Percentiles rank a stretch among this genome's conserved stretches.
These are phyloP conservation scores for Phoma herbarum DNA, from an alignment of 2,329 filamentous ascomycete species.

Conservation along the genomic window DNA sequence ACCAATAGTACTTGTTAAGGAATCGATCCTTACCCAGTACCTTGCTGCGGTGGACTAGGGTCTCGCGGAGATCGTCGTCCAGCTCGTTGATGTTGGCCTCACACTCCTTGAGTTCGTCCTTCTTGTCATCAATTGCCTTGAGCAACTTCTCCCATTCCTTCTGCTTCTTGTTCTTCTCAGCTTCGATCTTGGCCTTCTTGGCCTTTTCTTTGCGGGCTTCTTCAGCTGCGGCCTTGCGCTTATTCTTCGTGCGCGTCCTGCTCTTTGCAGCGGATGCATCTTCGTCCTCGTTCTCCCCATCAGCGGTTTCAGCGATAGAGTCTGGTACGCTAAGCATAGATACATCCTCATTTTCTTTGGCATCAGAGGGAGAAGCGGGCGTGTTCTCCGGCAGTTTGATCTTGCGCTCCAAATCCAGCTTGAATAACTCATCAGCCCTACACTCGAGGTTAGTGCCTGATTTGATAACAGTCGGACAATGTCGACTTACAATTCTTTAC, in stretches of 20 bases:
- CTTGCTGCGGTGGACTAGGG: conserved; percentile 88
- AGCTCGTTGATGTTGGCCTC: conserved; percentile 86
- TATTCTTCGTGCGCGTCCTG: conserved; percentile 67
- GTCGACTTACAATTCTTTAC: conserved; percentile 66
- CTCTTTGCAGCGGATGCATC: conserved; percentile 68
- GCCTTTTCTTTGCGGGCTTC: conserved; percentile 70
- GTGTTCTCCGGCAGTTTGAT: conserved; percentile 76
- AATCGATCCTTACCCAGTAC: conserved; percentile 94
- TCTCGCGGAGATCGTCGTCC: conserved; percentile 92
- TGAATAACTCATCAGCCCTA: conserved; percentile 75
- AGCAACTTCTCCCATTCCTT: conserved; percentile 89
- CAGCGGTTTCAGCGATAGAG: conserved; percentile 68
- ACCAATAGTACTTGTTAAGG: conserved; percentile 99
- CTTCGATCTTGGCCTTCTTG: conserved; percentile 67
- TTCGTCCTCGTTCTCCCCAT: conserved; percentile 71
- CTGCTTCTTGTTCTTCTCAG: conserved; percentile 73
- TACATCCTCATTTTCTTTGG: conserved; percentile 64
- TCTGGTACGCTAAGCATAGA: conserved; percentile 62
- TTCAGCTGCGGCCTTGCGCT: conserved; percentile 75
- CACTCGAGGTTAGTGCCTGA: conserved; percentile 10
- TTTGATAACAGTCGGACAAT: conserved; percentile 1
- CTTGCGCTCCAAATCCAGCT: conserved; percentile 76
- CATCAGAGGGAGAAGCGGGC: conserved; percentile 66
- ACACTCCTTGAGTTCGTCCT: conserved; percentile 78
- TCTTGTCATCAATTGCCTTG: conserved; percentile 88